Evolutionary conservation across 768 basidiomycete species (phyloP).

Genomic region (Rhizopogon roseolus): DNA sequence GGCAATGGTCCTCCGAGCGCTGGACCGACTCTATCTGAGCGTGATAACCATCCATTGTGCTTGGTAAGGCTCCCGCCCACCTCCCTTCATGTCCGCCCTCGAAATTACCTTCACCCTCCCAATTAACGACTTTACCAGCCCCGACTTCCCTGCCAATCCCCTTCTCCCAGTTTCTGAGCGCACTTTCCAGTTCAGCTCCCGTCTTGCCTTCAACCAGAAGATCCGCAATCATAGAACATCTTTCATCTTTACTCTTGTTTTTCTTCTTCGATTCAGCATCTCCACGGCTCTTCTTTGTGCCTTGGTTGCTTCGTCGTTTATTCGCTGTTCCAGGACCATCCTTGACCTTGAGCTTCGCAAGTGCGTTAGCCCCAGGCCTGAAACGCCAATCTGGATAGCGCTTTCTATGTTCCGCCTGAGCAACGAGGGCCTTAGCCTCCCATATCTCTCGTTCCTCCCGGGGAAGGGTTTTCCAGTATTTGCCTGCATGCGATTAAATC

Average conservation of each 20-base stretch:
- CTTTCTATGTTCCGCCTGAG: constrained; percentile 68
- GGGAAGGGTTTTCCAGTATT: constrained; percentile 70
- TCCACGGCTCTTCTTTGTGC: constrained; percentile 23
- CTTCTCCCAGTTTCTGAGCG: constrained; percentile 48
- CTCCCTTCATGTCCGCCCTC: constrained; percentile 20
- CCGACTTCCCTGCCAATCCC: constrained; percentile 3
- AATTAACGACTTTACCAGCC: constrained; percentile 6
- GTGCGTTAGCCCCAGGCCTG: constrained; percentile 53
- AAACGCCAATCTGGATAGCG: constrained; percentile 83
- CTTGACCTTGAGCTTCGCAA: constrained; percentile 34
- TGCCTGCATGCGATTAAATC: constrained; percentile 36
- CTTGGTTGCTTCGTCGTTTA: constrained; percentile 24
- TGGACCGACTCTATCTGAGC: constrained; percentile 5
- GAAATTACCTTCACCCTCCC: constrained; percentile 1
- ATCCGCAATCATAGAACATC: constrained; percentile 63
- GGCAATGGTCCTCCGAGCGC: neutral
- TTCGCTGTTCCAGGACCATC: constrained; percentile 31
- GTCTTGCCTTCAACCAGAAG: constrained; percentile 63
- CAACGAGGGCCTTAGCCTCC: constrained; percentile 70
- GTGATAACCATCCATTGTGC: constrained; percentile 8
- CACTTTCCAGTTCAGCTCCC: constrained; percentile 55
- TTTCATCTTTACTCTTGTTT: constrained; percentile 38
- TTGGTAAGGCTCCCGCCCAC: constrained; percentile 10
- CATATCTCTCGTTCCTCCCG: constrained; percentile 64
- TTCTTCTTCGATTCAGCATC: constrained; percentile 23